Percentiles rank a stretch among this genome's conserved stretches.
Conservation (phyloP, 106 monocot genomes). For the Triglochin maritima region DNA sequence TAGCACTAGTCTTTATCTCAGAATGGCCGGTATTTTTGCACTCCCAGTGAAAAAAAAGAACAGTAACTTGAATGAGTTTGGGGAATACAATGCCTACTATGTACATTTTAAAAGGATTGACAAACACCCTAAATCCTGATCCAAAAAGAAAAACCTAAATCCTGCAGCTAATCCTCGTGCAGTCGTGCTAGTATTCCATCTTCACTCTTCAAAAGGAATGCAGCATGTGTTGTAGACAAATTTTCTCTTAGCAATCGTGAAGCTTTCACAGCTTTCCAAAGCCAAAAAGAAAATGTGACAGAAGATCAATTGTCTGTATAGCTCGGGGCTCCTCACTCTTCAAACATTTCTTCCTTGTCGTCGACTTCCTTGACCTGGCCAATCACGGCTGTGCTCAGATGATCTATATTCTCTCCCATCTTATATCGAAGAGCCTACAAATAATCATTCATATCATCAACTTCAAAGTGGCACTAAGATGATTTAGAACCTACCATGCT, state of each 20-base stretch:
- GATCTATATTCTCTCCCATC: constrained; percentile 44
- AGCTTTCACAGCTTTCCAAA: neutral
- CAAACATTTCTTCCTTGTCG: constrained; percentile 26
- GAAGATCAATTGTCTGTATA: neutral
- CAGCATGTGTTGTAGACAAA: neutral
- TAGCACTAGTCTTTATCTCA: no score
- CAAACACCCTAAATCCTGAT: no score
- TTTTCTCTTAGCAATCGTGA: neutral
- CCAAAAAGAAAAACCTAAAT: no score
- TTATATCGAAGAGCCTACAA: constrained; percentile 49
- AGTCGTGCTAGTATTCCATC: no score
- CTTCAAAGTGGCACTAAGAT: neutral
- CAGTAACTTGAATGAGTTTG: no score
- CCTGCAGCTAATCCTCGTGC: no score
- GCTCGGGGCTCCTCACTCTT: neutral
- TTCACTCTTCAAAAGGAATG: no score
- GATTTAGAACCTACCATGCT: neutral
- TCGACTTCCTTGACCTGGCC: constrained; percentile 39
- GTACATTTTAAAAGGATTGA: no score
- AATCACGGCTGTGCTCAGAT: constrained; percentile 42
- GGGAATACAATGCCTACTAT: no score
- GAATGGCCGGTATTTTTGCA: no score
- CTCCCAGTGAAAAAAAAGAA: no score
- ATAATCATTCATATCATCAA: neutral
- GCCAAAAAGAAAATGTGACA: neutral